Percentiles rank a stretch among this genome's conserved stretches.
Conservation (phyloP, 1,284 basidiomycete species). For the Malassezia arunalokei region DNA sequence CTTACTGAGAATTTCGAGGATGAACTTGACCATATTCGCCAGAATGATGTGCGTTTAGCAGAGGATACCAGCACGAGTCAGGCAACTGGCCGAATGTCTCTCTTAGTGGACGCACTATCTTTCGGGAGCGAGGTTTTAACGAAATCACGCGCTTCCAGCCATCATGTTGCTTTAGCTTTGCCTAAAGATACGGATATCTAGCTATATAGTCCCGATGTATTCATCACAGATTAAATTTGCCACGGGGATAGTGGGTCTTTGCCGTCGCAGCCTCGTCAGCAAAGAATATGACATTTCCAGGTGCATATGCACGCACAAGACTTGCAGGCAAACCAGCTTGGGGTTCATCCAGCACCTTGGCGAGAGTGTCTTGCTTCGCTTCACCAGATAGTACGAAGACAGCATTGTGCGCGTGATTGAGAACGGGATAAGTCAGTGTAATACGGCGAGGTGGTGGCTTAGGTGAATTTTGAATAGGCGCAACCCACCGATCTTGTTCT, state of each 20-base stretch:
- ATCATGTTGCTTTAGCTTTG: slow-evolving; percentile 8
- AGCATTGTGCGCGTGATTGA: slow-evolving; percentile 56
- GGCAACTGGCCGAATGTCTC: slow-evolving; percentile 20
- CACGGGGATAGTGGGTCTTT: slow-evolving; percentile 23
- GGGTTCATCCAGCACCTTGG: slow-evolving; percentile 64
- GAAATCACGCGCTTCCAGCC: neutral
- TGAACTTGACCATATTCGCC: slow-evolving; percentile 26
- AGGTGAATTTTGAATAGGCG: slow-evolving; percentile 78
- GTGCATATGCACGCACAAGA: slow-evolving; percentile 63
- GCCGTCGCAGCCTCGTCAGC: slow-evolving; percentile 34
- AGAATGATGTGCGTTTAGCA: slow-evolving; percentile 2
- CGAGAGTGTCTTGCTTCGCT: slow-evolving; percentile 68
- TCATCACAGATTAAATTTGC: slow-evolving; percentile 4
- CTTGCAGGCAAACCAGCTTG: slow-evolving; percentile 70
- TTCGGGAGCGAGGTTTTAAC: slow-evolving; percentile 24
- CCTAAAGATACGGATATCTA: neutral
- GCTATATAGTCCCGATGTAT: neutral
- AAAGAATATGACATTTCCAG: slow-evolving; percentile 52
- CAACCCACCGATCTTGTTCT: slow-evolving; percentile 86
- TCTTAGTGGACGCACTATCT: slow-evolving; percentile 30
- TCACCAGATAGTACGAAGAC: slow-evolving; percentile 78
- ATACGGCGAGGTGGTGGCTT: slow-evolving; percentile 84
- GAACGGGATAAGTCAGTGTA: slow-evolving; percentile 46
- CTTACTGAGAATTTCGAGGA: slow-evolving; percentile 32
- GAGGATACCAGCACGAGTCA: neutral